Conservation (phyloP, 2,329 filamentous ascomycete species). For the Ceratocystis cubensis region DNA sequence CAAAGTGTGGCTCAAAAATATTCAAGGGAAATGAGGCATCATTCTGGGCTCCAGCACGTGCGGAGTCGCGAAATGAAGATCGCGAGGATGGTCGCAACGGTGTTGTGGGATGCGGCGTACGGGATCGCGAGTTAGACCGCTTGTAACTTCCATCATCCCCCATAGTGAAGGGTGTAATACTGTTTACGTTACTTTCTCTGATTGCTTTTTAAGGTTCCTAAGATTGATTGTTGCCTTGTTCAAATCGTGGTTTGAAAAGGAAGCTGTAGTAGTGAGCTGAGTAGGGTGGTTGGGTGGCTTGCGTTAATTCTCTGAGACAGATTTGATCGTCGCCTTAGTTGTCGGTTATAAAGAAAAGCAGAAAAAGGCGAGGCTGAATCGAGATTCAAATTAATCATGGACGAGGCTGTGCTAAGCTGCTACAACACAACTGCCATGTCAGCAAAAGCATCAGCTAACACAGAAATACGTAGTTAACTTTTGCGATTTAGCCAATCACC, state of each 20-base stretch:
- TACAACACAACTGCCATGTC: background rate
- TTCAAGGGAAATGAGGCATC: slow-evolving; percentile 59
- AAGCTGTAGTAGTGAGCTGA: background rate
- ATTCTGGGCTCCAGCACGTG: slow-evolving; percentile 40
- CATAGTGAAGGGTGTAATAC: slow-evolving; percentile 10
- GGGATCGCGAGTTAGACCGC: slow-evolving; percentile 48
- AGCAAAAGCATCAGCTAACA: background rate
- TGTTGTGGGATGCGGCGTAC: slow-evolving; percentile 70
- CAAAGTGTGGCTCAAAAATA: slow-evolving; percentile 76
- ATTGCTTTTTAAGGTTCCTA: no score
- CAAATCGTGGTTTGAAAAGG: background rate
- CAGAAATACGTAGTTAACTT: background rate
- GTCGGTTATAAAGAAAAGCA: background rate
- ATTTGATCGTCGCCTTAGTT: background rate
- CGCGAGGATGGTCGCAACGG: slow-evolving; percentile 83
- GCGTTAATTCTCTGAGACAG: background rate
- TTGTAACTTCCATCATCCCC: slow-evolving; percentile 24
- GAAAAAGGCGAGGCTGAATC: background rate
- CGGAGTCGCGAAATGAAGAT: slow-evolving; percentile 71
- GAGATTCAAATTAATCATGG: background rate
- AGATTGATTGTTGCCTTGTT: no score
- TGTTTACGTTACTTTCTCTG: background rate
- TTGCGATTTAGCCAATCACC: background rate
- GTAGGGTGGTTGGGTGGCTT: background rate
- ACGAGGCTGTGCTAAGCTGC: background rate